phyloP scores from a whole-genome alignment of 75 land plant genomes.

The Azolla pinnata region DNA sequence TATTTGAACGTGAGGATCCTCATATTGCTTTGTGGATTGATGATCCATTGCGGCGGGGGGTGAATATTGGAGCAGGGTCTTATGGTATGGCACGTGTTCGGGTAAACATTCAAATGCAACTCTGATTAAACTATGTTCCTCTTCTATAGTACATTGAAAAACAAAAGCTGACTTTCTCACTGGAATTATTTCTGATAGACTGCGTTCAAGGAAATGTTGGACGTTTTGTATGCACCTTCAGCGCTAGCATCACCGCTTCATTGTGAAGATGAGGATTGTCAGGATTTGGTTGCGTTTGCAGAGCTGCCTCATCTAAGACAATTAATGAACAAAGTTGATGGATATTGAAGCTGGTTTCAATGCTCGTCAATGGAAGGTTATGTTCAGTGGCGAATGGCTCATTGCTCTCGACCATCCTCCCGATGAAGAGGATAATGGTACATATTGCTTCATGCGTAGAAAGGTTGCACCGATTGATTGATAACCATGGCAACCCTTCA shows the following conservation, averaged over 20 bases:
- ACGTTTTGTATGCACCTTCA: not conserved
- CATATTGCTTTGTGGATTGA: constrained; percentile 34
- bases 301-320: not conserved
- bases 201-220: not conserved
- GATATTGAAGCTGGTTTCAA: too few species aligned
- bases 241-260: not conserved
- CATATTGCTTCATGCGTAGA: too few species aligned
- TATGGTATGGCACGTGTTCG: constrained; percentile 38
- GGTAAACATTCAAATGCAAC: constrained; percentile 11
- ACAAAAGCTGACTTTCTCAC: not conserved
- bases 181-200: not conserved
- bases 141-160: not conserved
- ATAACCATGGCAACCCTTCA: too few species aligned
- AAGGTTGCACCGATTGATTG: too few species aligned
- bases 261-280: not conserved
- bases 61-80: constrained; percentile 41
- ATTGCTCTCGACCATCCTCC: too few species aligned
- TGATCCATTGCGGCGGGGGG: constrained; percentile 40
- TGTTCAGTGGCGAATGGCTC: too few species aligned
- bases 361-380: too few species aligned
- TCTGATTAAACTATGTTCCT: not conserved
- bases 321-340: too few species aligned
- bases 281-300: not conserved
- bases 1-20: constrained; percentile 19
- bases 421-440: too few species aligned